phyloP scores from a whole-genome alignment of 352 stramenopile genomes.

The Phytophthora niederhauseri region DNA sequence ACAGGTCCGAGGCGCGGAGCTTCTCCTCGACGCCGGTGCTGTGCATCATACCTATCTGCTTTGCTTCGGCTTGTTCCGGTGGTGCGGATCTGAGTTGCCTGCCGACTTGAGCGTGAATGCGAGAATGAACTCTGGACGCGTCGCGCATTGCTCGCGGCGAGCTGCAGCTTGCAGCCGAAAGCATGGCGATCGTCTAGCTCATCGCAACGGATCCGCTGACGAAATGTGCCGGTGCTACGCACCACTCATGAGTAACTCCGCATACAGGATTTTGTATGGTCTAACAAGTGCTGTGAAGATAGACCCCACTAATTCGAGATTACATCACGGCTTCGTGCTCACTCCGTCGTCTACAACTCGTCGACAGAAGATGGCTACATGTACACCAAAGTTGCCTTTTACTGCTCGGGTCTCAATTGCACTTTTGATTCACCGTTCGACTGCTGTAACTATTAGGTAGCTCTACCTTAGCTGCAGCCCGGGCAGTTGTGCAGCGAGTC shows the following conservation, averaged over 20 bases:
- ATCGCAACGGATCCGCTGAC: conserved; percentile 5
- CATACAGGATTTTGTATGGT: conserved; percentile 19
- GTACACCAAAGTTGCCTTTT: conserved; percentile 8
- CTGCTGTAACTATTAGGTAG: background rate
- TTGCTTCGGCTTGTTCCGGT: background rate
- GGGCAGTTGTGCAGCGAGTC: conserved; percentile 99
- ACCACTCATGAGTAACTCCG: background rate
- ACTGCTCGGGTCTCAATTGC: background rate
- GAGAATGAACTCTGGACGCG: conserved; percentile 12
- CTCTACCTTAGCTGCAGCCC: conserved; percentile 77
- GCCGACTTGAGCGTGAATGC: conserved; percentile 7
- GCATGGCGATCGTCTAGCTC: conserved; percentile 12
- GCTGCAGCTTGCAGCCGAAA: conserved; percentile 9
- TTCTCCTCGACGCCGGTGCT: conserved; percentile 4
- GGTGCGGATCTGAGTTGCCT: background rate
- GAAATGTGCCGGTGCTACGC: conserved; percentile 19
- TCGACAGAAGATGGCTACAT: conserved; percentile 18
- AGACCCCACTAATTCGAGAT: conserved; percentile 11
- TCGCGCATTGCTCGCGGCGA: background rate
- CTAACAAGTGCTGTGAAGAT: background rate
- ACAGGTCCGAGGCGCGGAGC: conserved; percentile 17
- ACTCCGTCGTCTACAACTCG: conserved; percentile 6
- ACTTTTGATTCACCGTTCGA: background rate
- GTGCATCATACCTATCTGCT: conserved; percentile 2
- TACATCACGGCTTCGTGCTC: conserved; percentile 10